Percentiles rank a stretch among this genome's conserved stretches.
phyloP scores from a whole-genome alignment of 2,329 filamentous ascomycete genomes.

The Magnaporthiopsis rhizophila region DNA sequence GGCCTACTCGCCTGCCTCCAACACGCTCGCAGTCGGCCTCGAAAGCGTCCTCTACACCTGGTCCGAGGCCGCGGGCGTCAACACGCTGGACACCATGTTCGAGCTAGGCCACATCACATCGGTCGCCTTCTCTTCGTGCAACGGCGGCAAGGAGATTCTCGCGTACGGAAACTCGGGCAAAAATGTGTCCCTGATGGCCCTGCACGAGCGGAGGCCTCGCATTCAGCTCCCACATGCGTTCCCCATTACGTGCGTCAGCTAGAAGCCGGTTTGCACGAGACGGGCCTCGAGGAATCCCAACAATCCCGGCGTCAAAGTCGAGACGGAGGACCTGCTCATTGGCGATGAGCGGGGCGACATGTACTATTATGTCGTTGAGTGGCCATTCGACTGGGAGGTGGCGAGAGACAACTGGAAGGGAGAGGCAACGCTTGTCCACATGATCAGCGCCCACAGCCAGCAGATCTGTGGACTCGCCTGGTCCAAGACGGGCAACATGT shows the following conservation, averaged over 20 bases:
- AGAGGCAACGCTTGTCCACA: slow-evolving; percentile 66
- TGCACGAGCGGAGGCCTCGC: slow-evolving; percentile 42
- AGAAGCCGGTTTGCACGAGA: slow-evolving; percentile 56
- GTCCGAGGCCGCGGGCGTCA: slow-evolving; percentile 68
- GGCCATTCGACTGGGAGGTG: slow-evolving; percentile 60
- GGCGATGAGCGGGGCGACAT: slow-evolving; percentile 77
- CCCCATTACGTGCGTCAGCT: slow-evolving; percentile 72
- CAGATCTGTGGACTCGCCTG: slow-evolving; percentile 92
- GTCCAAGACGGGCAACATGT: slow-evolving; percentile 66
- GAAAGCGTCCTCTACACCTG: slow-evolving; percentile 76
- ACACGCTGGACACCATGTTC: slow-evolving; percentile 40
- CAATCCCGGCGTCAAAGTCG: slow-evolving; percentile 40
- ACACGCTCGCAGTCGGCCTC: slow-evolving; percentile 77
- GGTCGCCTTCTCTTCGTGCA: slow-evolving; percentile 77
- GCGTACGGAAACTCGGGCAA: slow-evolving; percentile 78
- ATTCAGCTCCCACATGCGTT: slow-evolving; percentile 63
- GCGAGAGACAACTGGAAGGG: slow-evolving; percentile 64
- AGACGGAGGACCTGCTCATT: slow-evolving; percentile 76
- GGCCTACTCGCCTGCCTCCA: slow-evolving; percentile 69
- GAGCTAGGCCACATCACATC: slow-evolving; percentile 63
- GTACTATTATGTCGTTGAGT: slow-evolving; percentile 87
- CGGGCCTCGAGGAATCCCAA: slow-evolving; percentile 44
- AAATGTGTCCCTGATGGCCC: slow-evolving; percentile 68
- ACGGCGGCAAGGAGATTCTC: slow-evolving; percentile 70
- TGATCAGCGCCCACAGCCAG: slow-evolving; percentile 72